Percentiles rank a stretch among this genome's conserved stretches.
Evolutionary conservation across 768 basidiomycete genomes (phyloP).

Genomic region (Russula ochroleuca): DNA sequence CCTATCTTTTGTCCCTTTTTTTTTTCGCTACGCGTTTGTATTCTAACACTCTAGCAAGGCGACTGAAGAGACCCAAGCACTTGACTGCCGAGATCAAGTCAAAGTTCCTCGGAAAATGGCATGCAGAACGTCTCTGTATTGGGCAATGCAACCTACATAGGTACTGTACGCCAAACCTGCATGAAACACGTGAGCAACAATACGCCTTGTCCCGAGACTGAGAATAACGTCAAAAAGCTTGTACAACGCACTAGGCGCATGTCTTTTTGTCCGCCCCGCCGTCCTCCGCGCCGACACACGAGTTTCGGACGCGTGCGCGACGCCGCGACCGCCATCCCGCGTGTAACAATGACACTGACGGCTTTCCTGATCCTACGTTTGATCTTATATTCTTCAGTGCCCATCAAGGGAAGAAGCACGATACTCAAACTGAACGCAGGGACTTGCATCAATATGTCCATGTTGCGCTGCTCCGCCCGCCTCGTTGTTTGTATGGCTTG

Average conservation of each 20-base stretch:
- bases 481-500: background rate
- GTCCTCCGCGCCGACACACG: conserved; percentile 5
- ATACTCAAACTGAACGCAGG: background rate
- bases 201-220: background rate
- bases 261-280: conserved; percentile 21
- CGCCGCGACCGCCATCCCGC: background rate
- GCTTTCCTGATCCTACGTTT: conserved; percentile 9
- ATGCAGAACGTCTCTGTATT: conserved; percentile 7
- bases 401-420: background rate
- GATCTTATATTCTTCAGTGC: conserved; percentile 2
- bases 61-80: too few species aligned
- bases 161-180: conserved; percentile 11
- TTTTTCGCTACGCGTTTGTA: too few species aligned
- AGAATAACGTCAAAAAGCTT: background rate
- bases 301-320: background rate
- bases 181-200: too few species aligned
- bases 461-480: background rate
- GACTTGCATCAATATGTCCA: background rate
- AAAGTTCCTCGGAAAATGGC: conserved; percentile 2
- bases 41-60: too few species aligned
- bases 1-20: too few species aligned
- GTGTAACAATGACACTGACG: conserved; percentile 10
- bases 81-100: background rate
- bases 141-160: conserved; percentile 8
- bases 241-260: conserved; percentile 10